Percentiles rank a stretch among this genome's conserved stretches.
Conservation (phyloP, 2,329 filamentous ascomycete species). For the Colletotrichum sp. region DNA sequence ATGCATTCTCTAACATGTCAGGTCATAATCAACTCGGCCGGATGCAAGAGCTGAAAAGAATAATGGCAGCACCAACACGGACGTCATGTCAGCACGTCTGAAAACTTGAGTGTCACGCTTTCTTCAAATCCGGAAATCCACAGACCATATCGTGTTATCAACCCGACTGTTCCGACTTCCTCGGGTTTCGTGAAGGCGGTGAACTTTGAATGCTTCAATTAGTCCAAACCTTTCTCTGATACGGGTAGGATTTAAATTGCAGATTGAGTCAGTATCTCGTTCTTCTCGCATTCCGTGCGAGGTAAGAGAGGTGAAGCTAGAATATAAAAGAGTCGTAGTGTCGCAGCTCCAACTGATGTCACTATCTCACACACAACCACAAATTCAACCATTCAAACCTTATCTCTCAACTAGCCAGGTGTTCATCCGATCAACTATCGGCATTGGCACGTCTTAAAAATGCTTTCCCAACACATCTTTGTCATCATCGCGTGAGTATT, state of each 20-base stretch:
- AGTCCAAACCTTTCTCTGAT: neutral
- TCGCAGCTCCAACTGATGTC: neutral
- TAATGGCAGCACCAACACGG: no score
- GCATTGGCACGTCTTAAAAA: neutral
- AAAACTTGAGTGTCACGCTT: no score
- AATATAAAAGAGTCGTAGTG: neutral
- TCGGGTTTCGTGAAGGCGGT: neutral
- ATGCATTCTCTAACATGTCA: no score
- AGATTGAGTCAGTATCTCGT: neutral
- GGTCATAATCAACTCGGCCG: no score
- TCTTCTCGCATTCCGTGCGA: neutral
- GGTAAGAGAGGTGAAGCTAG: accelerated
- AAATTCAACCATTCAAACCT: neutral
- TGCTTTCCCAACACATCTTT: neutral
- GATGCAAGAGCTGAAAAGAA: no score
- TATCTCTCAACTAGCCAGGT: neutral
- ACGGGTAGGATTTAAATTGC: neutral
- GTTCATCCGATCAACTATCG: neutral
- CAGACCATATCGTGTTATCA: neutral
- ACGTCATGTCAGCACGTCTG: no score
- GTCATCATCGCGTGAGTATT: neutral
- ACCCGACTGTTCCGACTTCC: neutral
- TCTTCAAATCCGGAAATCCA: neutral
- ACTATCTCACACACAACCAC: neutral
- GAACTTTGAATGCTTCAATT: neutral